Percentiles rank a stretch among this genome's conserved stretches.
Evolutionary conservation across 2,329 filamentous ascomycete genomes (phyloP).

Genomic region (Tolypocladium sp.): DNA sequence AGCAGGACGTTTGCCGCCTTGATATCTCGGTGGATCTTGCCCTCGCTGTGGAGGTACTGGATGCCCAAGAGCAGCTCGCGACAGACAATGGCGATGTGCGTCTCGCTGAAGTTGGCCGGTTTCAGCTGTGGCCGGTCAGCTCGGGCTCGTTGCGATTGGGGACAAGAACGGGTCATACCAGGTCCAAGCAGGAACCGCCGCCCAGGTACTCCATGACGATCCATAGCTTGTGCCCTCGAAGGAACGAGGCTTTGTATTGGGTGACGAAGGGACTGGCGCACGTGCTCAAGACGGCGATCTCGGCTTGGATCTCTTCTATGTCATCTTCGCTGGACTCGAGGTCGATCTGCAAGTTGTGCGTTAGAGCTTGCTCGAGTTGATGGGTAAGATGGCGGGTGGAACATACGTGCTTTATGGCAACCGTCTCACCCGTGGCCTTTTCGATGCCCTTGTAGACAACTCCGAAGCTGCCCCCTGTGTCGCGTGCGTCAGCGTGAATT

Average conservation of each 20-base stretch:
- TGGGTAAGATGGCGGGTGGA: neutral
- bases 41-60: constrained; percentile 86
- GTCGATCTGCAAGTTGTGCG: constrained; percentile 62
- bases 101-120: constrained; percentile 80
- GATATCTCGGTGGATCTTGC: constrained; percentile 94
- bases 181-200: constrained; percentile 86
- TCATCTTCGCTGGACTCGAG: constrained; percentile 98
- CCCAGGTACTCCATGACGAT: constrained; percentile 99
- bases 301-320: constrained; percentile 95
- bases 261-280: constrained; percentile 92
- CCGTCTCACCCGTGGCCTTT: constrained; percentile 78
- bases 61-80: constrained; percentile 83
- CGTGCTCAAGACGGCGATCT: constrained; percentile 90
- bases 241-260: constrained; percentile 91
- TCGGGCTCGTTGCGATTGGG: neutral
- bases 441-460: constrained; percentile 96
- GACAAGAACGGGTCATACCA: constrained; percentile 47
- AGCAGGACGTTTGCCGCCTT: constrained; percentile 95
- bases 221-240: constrained; percentile 96
- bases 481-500: constrained; percentile 4
- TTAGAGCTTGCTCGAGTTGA: neutral
- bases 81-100: constrained; percentile 88
- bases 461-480: constrained; percentile 82
- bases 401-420: constrained; percentile 92
- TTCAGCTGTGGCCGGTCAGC: constrained; percentile 56